These are phyloP conservation scores for Pythium plurisporium DNA, from an alignment of 352 stramenopile genomes.

Conservation along the genomic window DNA sequence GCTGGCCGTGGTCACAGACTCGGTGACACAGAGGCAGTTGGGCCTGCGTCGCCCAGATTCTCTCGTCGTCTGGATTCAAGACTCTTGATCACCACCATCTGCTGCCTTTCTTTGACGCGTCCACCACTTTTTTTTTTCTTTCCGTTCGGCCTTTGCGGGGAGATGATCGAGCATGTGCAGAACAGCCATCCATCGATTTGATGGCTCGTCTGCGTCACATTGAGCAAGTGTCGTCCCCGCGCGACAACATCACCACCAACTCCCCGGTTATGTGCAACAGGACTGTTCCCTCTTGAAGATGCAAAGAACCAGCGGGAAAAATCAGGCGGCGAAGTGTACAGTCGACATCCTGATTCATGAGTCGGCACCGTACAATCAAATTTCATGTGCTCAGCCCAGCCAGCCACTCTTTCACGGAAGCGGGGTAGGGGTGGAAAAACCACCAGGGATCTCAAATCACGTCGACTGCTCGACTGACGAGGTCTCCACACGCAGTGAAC, in stretches of 20 bases:
- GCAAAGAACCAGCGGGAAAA: slow-evolving; percentile 13
- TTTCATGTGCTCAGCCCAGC: background rate
- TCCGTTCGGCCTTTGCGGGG: too few species aligned
- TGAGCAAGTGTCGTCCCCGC: background rate
- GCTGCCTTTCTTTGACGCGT: too few species aligned
- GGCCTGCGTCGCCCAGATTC: too few species aligned
- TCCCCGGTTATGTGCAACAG: background rate
- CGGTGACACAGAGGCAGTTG: too few species aligned
- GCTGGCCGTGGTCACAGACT: too few species aligned
- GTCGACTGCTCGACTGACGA: background rate
- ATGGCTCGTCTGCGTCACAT: background rate
- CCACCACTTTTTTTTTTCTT: too few species aligned
- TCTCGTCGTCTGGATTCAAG: too few species aligned
- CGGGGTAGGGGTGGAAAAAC: background rate
- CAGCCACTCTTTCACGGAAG: background rate
- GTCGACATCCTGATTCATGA: slow-evolving; percentile 11
- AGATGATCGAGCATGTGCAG: background rate
- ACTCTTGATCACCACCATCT: too few species aligned
- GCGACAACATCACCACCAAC: slow-evolving; percentile 1
- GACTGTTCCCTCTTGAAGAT: slow-evolving; percentile 12
- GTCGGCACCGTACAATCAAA: background rate
- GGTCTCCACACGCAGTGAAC: background rate
- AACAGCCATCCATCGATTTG: too few species aligned
- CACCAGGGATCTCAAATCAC: background rate
- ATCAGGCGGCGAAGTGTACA: slow-evolving; percentile 13